Percentiles rank a stretch among this genome's conserved stretches.
Evolutionary conservation across 129 eudicot species (phyloP).

Genomic region (Arctium lappa): DNA sequence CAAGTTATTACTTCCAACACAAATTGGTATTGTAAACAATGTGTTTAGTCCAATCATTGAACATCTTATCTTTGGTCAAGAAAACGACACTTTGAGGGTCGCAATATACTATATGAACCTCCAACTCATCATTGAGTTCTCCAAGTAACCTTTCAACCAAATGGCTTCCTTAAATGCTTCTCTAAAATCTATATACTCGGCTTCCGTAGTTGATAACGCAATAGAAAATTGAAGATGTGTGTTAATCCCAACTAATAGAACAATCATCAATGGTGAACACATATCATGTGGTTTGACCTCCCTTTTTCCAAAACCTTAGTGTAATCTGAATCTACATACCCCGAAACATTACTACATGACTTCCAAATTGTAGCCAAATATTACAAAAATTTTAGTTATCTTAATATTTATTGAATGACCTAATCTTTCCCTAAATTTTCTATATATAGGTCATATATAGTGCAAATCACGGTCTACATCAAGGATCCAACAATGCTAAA

Average conservation of each 20-base stretch:
- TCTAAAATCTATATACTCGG: not conserved
- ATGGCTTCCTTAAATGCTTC: not conserved
- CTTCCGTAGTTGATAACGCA: not conserved
- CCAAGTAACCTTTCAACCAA: not conserved
- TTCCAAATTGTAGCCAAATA: not conserved
- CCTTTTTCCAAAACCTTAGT: not conserved
- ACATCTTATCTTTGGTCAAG: not conserved
- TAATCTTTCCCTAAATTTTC: no score
- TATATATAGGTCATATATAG: no score
- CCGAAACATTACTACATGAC: not conserved
- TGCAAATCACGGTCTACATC: no score
- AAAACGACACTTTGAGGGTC: not conserved
- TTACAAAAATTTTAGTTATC: not conserved
- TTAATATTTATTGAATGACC: not conserved
- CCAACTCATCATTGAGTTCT: not conserved
- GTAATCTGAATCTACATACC: not conserved
- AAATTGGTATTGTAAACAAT: not conserved
- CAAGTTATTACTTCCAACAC: not conserved
- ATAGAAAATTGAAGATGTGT: not conserved
- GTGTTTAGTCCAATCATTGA: not conserved
- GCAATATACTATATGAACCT: not conserved
- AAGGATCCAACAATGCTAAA: no score
- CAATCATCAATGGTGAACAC: not conserved
- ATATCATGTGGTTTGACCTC: not conserved
- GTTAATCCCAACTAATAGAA: not conserved